Conservation (phyloP, 441 rosid species). For the Pelargonium citronellum region DNA sequence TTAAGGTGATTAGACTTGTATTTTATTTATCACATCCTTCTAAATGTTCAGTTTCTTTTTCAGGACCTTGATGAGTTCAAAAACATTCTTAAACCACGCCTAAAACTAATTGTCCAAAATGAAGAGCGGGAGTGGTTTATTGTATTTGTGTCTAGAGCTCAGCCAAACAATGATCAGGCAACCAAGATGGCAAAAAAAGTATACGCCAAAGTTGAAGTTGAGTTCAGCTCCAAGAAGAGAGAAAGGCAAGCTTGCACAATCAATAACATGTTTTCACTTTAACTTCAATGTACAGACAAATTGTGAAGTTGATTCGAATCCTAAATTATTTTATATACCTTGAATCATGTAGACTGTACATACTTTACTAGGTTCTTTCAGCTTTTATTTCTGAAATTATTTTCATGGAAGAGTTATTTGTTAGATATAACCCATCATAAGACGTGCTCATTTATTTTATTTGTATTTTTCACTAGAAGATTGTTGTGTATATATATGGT, state of each 20-base stretch:
- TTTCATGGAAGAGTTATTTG: slow-evolving; percentile 2
- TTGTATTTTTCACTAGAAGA: not conserved
- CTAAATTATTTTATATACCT: no score
- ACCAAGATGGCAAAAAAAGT: slow-evolving; percentile 80
- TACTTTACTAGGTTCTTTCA: not conserved
- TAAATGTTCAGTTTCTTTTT: slow-evolving; percentile 6
- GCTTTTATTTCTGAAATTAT: not conserved
- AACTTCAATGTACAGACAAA: slow-evolving; percentile 1
- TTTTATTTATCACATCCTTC: slow-evolving; percentile 10
- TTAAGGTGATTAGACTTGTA: not conserved
- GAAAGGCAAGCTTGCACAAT: slow-evolving; percentile 55
- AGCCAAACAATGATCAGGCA: slow-evolving; percentile 85
- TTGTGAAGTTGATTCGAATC: not conserved
- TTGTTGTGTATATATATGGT: not conserved
- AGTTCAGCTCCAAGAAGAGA: slow-evolving; percentile 90
- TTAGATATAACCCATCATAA: not conserved
- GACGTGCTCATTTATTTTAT: not conserved
- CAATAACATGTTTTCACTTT: slow-evolving; percentile 6
- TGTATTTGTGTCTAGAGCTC: slow-evolving; percentile 91
- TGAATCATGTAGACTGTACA: not conserved
- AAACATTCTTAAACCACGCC: slow-evolving; percentile 87
- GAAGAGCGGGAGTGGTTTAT: slow-evolving; percentile 97
- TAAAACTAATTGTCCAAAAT: slow-evolving; percentile 83
- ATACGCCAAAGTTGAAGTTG: slow-evolving; percentile 87
- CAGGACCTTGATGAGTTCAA: slow-evolving; percentile 98